These are phyloP conservation scores for Juglanconis sp. DNA, from an alignment of 2,329 filamentous ascomycete genomes.

Conservation along the genomic window DNA sequence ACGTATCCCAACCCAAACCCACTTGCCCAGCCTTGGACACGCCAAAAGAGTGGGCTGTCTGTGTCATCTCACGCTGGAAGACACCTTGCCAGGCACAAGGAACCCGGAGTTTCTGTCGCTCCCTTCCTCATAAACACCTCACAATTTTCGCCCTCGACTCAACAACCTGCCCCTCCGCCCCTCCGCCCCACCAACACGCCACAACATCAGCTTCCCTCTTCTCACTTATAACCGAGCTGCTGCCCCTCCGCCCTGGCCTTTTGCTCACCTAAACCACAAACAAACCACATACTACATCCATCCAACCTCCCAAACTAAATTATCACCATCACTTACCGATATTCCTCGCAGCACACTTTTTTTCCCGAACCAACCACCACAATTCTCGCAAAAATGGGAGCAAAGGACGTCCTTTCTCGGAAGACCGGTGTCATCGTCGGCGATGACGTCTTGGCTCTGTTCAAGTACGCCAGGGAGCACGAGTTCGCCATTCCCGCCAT, in stretches of 20 bases:
- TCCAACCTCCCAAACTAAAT: neutral
- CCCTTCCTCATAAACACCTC: slow-evolving; percentile 14
- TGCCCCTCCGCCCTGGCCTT: slow-evolving; percentile 1
- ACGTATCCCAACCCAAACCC: neutral
- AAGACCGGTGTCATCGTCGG: slow-evolving; percentile 66
- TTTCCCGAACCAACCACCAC: neutral
- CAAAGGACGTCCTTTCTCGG: slow-evolving; percentile 53
- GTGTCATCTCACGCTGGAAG: slow-evolving; percentile 3
- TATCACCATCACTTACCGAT: neutral
- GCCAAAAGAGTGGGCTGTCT: slow-evolving; percentile 4
- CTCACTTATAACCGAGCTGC: slow-evolving; percentile 11
- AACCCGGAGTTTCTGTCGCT: slow-evolving; percentile 18
- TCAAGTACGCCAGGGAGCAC: slow-evolving; percentile 86
- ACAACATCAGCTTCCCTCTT: slow-evolving; percentile 1
- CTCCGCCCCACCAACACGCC: slow-evolving; percentile 5
- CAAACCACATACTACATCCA: neutral
- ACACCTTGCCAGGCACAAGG: neutral
- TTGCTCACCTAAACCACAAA: neutral
- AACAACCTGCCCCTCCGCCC: slow-evolving; percentile 4
- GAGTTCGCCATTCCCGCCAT: slow-evolving; percentile 85
- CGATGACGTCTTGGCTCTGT: slow-evolving; percentile 49
- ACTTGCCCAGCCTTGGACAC: neutral
- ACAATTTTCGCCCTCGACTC: slow-evolving; percentile 16
- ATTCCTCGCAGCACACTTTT: neutral
- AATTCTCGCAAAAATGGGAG: slow-evolving; percentile 35